Evolutionary conservation across 1,284 basidiomycete species (phyloP).

Genomic region (Tranzscheliella williamsii): DNA sequence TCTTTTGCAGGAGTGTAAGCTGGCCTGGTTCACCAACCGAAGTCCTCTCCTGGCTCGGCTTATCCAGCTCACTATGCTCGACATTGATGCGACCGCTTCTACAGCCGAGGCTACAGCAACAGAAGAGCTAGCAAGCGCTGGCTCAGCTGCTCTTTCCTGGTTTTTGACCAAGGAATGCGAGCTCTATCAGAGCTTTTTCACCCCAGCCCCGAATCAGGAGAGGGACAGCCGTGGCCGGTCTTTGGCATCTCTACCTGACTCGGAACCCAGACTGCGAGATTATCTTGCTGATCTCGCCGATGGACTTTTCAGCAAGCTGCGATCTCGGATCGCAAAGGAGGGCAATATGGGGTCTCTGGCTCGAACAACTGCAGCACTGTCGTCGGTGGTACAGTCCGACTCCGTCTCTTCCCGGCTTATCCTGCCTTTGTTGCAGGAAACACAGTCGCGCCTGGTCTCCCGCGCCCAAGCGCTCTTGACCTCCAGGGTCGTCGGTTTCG

Average conservation of each 20-base stretch:
- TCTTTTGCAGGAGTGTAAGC: constrained; percentile 36
- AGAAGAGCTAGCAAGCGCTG: constrained; percentile 4
- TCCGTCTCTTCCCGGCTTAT: background rate
- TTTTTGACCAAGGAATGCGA: constrained; percentile 12
- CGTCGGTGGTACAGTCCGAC: constrained; percentile 1
- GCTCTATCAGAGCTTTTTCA: constrained; percentile 26
- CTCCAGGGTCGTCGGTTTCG: constrained; percentile 19
- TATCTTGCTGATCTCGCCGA: constrained; percentile 22
- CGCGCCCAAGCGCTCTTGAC: constrained; percentile 19
- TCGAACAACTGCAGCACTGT: constrained; percentile 1
- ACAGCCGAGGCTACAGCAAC: background rate
- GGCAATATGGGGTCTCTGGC: constrained; percentile 13
- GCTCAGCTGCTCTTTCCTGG: background rate
- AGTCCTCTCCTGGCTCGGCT: constrained; percentile 23
- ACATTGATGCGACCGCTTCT: constrained; percentile 11
- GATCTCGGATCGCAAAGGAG: constrained; percentile 16
- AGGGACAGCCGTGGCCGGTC: background rate
- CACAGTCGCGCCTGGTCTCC: constrained; percentile 12
- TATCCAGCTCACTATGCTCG: constrained; percentile 16
- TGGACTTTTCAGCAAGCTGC: constrained; percentile 6
- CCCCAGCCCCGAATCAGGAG: background rate
- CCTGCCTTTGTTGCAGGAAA: constrained; percentile 19
- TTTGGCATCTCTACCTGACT: no score
- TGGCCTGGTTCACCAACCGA: constrained; percentile 39
- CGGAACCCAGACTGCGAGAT: constrained; percentile 3